A percentile compares a stretch with the other conserved stretches of the same genome.
phyloP scores from a whole-genome alignment of 2,329 filamentous ascomycete species.

The Fusarium lyarnte region DNA sequence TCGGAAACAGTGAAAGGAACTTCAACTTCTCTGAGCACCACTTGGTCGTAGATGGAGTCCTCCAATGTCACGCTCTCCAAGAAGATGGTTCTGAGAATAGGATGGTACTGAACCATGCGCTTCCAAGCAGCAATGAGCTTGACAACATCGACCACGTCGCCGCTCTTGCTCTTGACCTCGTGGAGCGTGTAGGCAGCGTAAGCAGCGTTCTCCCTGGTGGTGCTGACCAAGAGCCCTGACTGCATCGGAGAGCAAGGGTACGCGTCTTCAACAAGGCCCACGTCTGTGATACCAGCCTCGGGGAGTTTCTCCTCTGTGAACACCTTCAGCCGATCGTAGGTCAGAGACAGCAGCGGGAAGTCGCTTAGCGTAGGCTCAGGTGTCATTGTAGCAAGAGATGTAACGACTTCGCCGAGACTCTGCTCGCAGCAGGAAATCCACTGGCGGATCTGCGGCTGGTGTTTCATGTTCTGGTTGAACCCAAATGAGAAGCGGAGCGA shows the following conservation, averaged over 20 bases:
- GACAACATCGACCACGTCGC: slow-evolving; percentile 30
- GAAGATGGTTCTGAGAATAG: slow-evolving; percentile 59
- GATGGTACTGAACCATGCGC: slow-evolving; percentile 53
- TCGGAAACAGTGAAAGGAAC: slow-evolving; percentile 9
- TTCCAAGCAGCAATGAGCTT: slow-evolving; percentile 48
- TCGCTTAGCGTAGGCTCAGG: slow-evolving; percentile 28
- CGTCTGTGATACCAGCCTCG: slow-evolving; percentile 3
- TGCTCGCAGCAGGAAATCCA: slow-evolving; percentile 30
- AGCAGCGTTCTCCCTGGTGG: slow-evolving; percentile 50
- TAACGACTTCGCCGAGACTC: not conserved
- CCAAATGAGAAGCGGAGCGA: slow-evolving; percentile 56
- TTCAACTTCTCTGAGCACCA: slow-evolving; percentile 49
- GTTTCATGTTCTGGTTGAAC: slow-evolving; percentile 53
- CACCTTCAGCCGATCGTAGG: slow-evolving; percentile 27
- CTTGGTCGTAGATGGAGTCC: slow-evolving; percentile 57
- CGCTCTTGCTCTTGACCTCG: slow-evolving; percentile 30
- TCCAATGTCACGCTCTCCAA: slow-evolving; percentile 55
- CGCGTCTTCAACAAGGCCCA: slow-evolving; percentile 37
- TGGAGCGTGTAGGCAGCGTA: slow-evolving; percentile 49
- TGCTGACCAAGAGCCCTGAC: slow-evolving; percentile 50
- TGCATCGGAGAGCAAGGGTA: slow-evolving; percentile 53
- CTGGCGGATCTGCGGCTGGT: slow-evolving; percentile 50
- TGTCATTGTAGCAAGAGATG: not conserved
- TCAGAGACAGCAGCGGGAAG: slow-evolving; percentile 28
- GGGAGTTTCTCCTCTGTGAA: slow-evolving; percentile 25